Conservation (phyloP, 2,329 filamentous ascomycete species). For the Venturia carpophila region DNA sequence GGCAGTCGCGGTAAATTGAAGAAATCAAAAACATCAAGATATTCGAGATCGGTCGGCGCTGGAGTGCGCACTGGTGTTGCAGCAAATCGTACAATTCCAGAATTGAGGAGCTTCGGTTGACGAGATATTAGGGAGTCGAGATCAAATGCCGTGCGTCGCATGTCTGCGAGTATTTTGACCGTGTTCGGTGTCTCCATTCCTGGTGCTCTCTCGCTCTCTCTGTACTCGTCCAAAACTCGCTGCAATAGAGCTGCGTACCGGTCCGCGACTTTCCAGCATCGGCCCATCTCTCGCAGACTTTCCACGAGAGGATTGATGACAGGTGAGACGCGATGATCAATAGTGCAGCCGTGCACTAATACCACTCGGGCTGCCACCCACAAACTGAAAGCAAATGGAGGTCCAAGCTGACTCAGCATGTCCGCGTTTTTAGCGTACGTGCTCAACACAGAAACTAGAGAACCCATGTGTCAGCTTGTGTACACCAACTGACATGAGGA, state of each 20-base stretch:
- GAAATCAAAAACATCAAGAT: constrained; percentile 87
- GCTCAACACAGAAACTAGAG: constrained; percentile 57
- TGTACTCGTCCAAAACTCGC: constrained; percentile 78
- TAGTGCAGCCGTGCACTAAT: constrained; percentile 82
- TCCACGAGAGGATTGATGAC: constrained; percentile 78
- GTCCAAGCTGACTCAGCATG: constrained; percentile 68
- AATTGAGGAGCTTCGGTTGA: constrained; percentile 50
- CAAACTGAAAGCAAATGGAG: constrained; percentile 83
- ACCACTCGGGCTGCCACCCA: constrained; percentile 86
- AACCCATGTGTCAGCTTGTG: neutral
- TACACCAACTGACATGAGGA: neutral
- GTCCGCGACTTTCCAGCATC: constrained; percentile 77
- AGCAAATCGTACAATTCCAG: neutral
- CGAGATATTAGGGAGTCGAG: constrained; percentile 82
- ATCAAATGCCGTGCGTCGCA: constrained; percentile 85
- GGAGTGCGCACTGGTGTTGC: constrained; percentile 58
- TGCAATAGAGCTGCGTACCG: constrained; percentile 74
- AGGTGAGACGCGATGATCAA: constrained; percentile 67
- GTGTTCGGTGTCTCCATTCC: constrained; percentile 70
- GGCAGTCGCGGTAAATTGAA: constrained; percentile 80
- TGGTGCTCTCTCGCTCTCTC: constrained; percentile 40
- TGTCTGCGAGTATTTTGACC: constrained; percentile 81
- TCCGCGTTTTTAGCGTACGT: constrained; percentile 66
- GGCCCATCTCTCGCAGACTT: constrained; percentile 70
- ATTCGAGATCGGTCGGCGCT: constrained; percentile 76